Percentiles rank a stretch among this genome's conserved stretches.
Evolutionary conservation across 768 basidiomycete species (phyloP).

Genomic region (Pisolithus albus): DNA sequence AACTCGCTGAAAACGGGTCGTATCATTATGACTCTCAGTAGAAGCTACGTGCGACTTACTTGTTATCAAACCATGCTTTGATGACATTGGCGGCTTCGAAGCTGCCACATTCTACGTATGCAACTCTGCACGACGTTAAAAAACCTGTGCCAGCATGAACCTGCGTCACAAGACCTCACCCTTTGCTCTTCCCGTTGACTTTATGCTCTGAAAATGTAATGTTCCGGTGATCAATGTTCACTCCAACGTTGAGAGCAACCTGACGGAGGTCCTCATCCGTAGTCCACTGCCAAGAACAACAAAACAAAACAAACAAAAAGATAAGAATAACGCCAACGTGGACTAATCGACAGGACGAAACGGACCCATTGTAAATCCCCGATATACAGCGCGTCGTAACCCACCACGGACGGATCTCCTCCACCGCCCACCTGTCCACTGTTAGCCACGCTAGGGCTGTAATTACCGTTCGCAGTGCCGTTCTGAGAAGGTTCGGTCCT

Average conservation of each 20-base stretch:
- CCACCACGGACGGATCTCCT: conserved; percentile 29
- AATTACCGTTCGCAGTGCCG: conserved; percentile 27
- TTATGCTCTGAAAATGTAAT: conserved; percentile 98
- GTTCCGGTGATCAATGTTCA: conserved; percentile 74
- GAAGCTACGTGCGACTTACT: conserved; percentile 38
- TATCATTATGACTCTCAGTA: background rate
- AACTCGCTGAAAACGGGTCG: conserved; percentile 51
- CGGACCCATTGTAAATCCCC: conserved; percentile 93
- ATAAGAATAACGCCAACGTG: conserved; percentile 32
- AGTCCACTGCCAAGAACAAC: conserved; percentile 67
- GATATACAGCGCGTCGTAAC: conserved; percentile 73
- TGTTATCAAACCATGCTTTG: conserved; percentile 84
- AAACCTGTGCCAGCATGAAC: background rate
- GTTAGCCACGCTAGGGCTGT: conserved; percentile 9
- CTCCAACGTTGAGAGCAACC: conserved; percentile 60
- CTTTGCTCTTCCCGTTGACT: conserved; percentile 98
- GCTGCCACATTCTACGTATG: conserved; percentile 75
- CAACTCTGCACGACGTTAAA: conserved; percentile 49
- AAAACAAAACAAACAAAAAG: conserved; percentile 16
- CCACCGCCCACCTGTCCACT: conserved; percentile 29
- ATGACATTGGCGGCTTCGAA: conserved; percentile 55
- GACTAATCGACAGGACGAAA: conserved; percentile 31
- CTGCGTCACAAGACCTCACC: conserved; percentile 44
- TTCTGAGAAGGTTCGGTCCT: conserved; percentile 14
- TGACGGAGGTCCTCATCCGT: conserved; percentile 90